Evolutionary conservation across 306 rosid genomes (phyloP).

Genomic region (Lathyrus sativus): DNA sequence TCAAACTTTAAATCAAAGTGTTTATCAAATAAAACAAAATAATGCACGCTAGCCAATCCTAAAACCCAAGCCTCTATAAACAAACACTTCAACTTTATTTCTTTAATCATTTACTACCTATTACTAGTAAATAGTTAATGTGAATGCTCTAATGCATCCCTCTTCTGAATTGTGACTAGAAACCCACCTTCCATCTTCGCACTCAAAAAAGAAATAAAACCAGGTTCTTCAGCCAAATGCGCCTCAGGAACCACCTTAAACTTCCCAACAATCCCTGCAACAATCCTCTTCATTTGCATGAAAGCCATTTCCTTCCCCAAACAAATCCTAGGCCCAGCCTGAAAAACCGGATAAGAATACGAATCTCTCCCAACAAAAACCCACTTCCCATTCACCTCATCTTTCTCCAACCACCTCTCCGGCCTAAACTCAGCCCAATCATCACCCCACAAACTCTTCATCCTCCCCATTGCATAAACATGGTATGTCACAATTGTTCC

Average conservation of each 20-base stretch:
- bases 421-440: slow-evolving; percentile 74
- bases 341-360: slow-evolving; percentile 62
- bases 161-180: not conserved
- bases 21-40: no score
- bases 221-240: slow-evolving; percentile 27
- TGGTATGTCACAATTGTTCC: no score
- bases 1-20: no score
- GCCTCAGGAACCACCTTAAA: slow-evolving; percentile 50
- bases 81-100: no score
- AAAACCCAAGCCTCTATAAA: no score
- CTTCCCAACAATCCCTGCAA: slow-evolving; percentile 48
- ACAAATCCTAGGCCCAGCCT: slow-evolving; percentile 80
- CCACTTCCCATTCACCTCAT: slow-evolving; percentile 38
- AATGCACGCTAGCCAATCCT: no score
- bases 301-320: slow-evolving; percentile 88
- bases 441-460: slow-evolving; percentile 50
- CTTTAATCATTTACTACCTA: no score
- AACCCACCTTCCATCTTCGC: slow-evolving; percentile 60
- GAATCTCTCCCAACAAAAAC: slow-evolving; percentile 55
- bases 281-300: slow-evolving; percentile 74
- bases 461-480: no score
- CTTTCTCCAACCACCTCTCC: slow-evolving; percentile 63
- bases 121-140: not conserved
- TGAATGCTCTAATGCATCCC: not conserved
- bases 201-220: slow-evolving; percentile 41